Evolutionary conservation across 1,284 basidiomycete species (phyloP), one percentile per base, ranked within the genome.

Genomic region (Trichosporon coremiiforme): DNA sequence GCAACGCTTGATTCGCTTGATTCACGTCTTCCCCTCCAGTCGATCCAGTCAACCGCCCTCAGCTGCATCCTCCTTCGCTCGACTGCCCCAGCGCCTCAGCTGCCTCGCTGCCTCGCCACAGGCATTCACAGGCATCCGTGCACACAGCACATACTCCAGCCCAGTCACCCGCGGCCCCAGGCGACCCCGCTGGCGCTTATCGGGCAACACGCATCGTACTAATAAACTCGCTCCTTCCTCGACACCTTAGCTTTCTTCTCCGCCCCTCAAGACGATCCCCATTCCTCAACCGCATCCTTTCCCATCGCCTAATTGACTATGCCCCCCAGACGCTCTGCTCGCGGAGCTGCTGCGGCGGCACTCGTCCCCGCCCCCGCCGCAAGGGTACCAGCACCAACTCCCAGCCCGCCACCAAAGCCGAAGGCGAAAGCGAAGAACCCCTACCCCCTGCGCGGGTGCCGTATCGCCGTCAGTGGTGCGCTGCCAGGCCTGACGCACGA

Each of bases 401-500:
- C 62, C 13, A 36, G 60, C 12, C 65, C 65, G 15, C 36, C 65
- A n/a, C n/a, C n/a, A n/a, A n/a, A n/a, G 17, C 15, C 57, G 38
- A 5, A 41, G 38, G 20, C 38, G 2, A n/a, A 31, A 6, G 20
- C 22, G 13, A 55, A 33, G 31, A 1, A 15, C 20, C 50, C 64
- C 15, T 20, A 9, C 15, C 68, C 68, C 5, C 68, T 72, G 65
- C 66, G 60, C 12, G 68, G 65, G 31, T 62, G 41, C 66, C 68
- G 67, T 7, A 50, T 70, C 47, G 67, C 64, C 15, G 64, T 67
- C n/a, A 53, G 29, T 13, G 70, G 70, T 53, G 66, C 70, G n/a
- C 45, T 73, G 4, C 35, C 66, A 0, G 71, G 69, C 35, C 29
- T 66, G 47, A 60, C 66, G 2, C 33, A 29, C 5, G 36, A 55